Evolutionary conservation across 768 basidiomycete species (phyloP), one percentile per base, ranked within the genome.

Genomic region (Daedaleopsis nitida): DNA sequence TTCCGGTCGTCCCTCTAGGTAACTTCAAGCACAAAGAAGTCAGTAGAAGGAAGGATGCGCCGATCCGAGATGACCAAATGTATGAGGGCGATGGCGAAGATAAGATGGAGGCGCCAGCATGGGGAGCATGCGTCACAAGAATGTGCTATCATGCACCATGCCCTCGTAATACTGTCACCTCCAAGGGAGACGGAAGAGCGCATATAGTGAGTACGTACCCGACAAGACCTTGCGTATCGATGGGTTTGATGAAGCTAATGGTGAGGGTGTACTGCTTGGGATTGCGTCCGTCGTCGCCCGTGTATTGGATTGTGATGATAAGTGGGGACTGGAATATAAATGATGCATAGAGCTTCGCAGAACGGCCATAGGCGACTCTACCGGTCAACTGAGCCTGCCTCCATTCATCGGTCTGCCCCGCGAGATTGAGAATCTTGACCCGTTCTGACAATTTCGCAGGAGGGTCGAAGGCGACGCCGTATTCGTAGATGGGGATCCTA

Each of bases 391-490:
- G 74, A 50, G 76, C 77, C n/a, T 72, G 65, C 10, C 57, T 42
- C 78, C 83, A 84, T 27, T 75, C 74, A 23, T 66, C 62, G 5
- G 77, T 74, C 58, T 70, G 62, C 58, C 82, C 83, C 1, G 84
- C 81, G 24, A 84, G 75, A 50, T 82, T 72, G 58, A 80, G 81
- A 23, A 84, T 79, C n/a, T 75, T 80, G 38, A 84, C 72, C 8
- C 83, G 77, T 56, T 74, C 65, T 60, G 16, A n/a, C n/a, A n/a
- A n/a, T n/a, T 74, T 52, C 12, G 73, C 73, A 1, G 69, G 74
- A 3, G 81, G 82, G 0, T 72, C 66, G 21, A 81, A 75, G 19
- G 71, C 63, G 35, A 82, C 75, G 52, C 79, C 80, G 58, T 84
- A 84, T 57, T 84, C 83, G 63, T 75, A 75, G 23, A 85, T 47